A percentile compares a stretch with the other conserved stretches of the same genome.
phyloP scores from a whole-genome alignment of 2,329 filamentous ascomycete genomes.

The Pestalotiopsis sp. region DNA sequence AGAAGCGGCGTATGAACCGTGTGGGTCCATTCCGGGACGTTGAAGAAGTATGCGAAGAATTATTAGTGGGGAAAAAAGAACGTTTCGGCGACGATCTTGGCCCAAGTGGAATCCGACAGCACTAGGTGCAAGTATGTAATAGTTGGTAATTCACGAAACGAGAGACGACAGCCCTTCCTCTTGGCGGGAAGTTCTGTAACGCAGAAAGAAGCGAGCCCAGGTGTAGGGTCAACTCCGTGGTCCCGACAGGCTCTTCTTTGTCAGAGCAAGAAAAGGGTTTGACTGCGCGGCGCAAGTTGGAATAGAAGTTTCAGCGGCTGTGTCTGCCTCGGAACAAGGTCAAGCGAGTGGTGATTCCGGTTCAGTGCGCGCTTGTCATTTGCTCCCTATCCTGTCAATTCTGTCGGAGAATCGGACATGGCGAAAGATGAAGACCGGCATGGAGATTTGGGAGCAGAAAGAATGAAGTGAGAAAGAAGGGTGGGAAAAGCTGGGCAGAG shows the following conservation, averaged over 20 bases:
- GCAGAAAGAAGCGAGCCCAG: too few relatives aligned
- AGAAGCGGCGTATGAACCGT: slow-evolving; percentile 5
- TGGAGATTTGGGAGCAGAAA: too few relatives aligned
- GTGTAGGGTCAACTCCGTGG: too few relatives aligned
- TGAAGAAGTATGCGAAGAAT: background rate
- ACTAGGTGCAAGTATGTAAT: background rate
- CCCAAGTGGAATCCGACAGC: background rate
- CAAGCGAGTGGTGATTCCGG: background rate
- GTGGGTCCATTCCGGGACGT: slow-evolving; percentile 11
- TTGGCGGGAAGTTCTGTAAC: too few relatives aligned
- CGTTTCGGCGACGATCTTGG: background rate
- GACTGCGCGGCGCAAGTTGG: background rate
- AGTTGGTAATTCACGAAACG: too few relatives aligned
- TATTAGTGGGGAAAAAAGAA: background rate
- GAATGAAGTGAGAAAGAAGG: background rate
- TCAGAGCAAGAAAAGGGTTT: too few relatives aligned
- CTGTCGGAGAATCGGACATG: background rate
- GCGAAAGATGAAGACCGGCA: too few relatives aligned
- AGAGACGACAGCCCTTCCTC: too few relatives aligned
- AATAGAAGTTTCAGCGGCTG: background rate
- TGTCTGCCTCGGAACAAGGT: background rate
- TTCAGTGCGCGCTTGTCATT: background rate
- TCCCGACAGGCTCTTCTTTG: too few relatives aligned
- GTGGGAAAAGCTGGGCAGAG: background rate
- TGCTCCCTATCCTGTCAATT: background rate